A percentile compares a stretch with the other conserved stretches of the same genome.
Evolutionary conservation across 768 basidiomycete genomes (phyloP).

Genomic region (Suillus subalutaceus): DNA sequence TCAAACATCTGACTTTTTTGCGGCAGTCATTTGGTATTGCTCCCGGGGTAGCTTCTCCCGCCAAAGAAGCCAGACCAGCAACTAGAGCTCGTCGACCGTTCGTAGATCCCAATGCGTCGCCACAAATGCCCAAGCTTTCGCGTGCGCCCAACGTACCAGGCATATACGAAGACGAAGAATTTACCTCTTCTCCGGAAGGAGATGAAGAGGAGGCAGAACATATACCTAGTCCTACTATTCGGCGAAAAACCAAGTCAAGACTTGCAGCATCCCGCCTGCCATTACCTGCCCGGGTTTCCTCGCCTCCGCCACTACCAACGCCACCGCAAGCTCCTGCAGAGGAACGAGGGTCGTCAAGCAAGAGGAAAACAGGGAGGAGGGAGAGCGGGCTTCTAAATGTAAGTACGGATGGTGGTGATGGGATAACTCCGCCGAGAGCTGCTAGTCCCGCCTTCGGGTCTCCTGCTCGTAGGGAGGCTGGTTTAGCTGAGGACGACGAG

Average conservation of each 20-base stretch:
- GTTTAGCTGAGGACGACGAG: conserved; percentile 58
- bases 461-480: conserved; percentile 56
- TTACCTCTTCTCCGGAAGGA: conserved; percentile 41
- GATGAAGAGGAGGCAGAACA: conserved; percentile 45
- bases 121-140: conserved; percentile 58
- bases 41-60: conserved; percentile 37
- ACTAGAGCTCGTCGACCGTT: conserved; percentile 54
- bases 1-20: conserved; percentile 65
- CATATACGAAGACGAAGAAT: conserved; percentile 71
- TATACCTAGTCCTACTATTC: conserved; percentile 39
- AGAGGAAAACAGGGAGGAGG: conserved; percentile 32
- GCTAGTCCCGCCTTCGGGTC: conserved; percentile 73
- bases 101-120: conserved; percentile 45
- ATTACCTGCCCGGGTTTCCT: conserved; percentile 45
- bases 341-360: conserved; percentile 35
- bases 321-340: conserved; percentile 38
- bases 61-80: conserved; percentile 42
- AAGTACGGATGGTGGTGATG: conserved; percentile 35
- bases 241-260: conserved; percentile 51
- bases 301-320: conserved; percentile 40
- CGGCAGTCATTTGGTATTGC: conserved; percentile 62
- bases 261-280: conserved; percentile 52
- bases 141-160: conserved; percentile 67
- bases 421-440: conserved; percentile 52
- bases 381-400: conserved; percentile 60